Evolutionary conservation across 768 basidiomycete genomes (phyloP).

Genomic region (Ramaria sp.): DNA sequence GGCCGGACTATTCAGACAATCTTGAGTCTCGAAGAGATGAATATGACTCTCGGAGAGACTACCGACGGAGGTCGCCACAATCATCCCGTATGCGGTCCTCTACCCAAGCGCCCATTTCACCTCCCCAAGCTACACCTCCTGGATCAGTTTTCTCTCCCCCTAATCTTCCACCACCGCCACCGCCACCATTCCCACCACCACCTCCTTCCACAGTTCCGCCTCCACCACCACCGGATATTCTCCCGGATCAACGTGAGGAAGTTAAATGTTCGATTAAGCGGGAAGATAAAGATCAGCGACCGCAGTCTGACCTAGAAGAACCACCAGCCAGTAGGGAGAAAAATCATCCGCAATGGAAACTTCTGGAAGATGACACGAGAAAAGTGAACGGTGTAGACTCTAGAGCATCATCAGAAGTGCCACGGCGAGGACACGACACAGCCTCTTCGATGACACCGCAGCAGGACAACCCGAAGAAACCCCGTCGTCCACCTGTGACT

Average conservation of each 20-base stretch:
- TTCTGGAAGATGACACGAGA: slow-evolving; percentile 18
- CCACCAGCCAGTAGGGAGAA: too few species aligned
- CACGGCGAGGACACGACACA: background rate
- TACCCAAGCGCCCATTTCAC: background rate
- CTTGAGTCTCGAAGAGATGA: background rate
- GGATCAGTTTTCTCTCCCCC: slow-evolving; percentile 2
- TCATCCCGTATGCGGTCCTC: background rate
- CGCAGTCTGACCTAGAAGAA: slow-evolving; percentile 6
- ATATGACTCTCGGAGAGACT: background rate
- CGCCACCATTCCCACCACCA: slow-evolving; percentile 12
- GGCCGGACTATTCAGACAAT: slow-evolving; percentile 8
- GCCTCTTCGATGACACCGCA: slow-evolving; percentile 9
- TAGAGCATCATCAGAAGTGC: slow-evolving; percentile 15
- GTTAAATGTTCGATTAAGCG: too few species aligned
- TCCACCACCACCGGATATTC: too few species aligned
- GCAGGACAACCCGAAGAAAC: slow-evolving; percentile 13
- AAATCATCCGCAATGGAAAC: too few species aligned
- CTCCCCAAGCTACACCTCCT: background rate
- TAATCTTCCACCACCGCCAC: slow-evolving; percentile 15
- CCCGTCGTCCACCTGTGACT: slow-evolving; percentile 32
- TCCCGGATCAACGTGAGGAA: too few species aligned
- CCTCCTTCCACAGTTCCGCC: slow-evolving; percentile 9
- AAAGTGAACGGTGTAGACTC: slow-evolving; percentile 14
- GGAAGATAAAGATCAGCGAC: too few species aligned
- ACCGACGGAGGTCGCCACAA: background rate